A percentile compares a stretch with the other conserved stretches of the same genome.
Evolutionary conservation across 2,329 filamentous ascomycete genomes (phyloP).

Genomic region (Fusarium sp.): DNA sequence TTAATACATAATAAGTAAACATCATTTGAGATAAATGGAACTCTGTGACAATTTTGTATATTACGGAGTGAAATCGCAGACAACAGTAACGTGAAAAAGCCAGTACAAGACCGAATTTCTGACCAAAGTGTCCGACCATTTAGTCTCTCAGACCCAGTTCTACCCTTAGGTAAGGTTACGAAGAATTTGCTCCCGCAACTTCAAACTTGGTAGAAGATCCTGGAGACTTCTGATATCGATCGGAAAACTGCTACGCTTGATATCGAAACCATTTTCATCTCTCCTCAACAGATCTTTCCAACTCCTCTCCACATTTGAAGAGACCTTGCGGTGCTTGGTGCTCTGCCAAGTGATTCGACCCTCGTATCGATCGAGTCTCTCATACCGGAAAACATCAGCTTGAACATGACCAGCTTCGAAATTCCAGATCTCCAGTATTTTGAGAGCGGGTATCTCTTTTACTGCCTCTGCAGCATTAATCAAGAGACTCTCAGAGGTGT

Average conservation of each 20-base stretch:
- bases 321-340: not conserved
- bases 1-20: not conserved
- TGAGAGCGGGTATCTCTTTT: not conserved
- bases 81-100: not conserved
- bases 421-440: not conserved
- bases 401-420: not conserved
- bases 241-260: not conserved
- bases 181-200: not conserved
- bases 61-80: accelerated
- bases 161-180: not conserved
- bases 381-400: not conserved
- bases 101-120: accelerated
- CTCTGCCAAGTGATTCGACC: not conserved
- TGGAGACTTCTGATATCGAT: not conserved
- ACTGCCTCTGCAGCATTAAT: not conserved
- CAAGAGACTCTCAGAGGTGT: not conserved
- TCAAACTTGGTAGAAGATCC: not conserved
- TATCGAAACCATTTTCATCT: accelerated
- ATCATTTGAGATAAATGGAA: not conserved
- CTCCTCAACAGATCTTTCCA: not conserved
- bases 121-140: accelerated
- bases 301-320: accelerated
- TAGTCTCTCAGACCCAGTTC: too few relatives aligned
- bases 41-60: not conserved
- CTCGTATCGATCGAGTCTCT: too few relatives aligned